phyloP scores from a whole-genome alignment of 345 rosid genomes.

The Syzygium aromaticum region DNA sequence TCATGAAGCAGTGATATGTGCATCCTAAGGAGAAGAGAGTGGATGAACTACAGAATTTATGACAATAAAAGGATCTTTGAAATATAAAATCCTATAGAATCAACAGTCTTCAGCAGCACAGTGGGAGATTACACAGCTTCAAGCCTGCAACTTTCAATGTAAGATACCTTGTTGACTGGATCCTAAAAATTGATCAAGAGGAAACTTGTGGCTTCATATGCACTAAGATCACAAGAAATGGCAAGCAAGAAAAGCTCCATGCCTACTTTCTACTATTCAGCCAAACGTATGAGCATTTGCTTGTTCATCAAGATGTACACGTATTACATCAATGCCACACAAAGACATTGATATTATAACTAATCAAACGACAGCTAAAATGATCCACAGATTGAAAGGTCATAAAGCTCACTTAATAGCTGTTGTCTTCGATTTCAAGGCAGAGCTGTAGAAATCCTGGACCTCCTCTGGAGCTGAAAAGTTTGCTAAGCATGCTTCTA shows the following conservation, averaged over 20 bases:
- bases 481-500: constrained; percentile 84
- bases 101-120: background rate
- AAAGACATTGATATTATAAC: background rate
- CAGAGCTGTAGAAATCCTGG: constrained; percentile 81
- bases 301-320: background rate
- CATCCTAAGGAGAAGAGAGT: background rate
- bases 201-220: background rate
- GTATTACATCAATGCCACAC: background rate
- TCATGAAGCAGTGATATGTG: background rate
- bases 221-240: background rate
- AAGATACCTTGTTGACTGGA: background rate
- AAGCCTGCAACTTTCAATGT: background rate
- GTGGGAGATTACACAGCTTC: background rate
- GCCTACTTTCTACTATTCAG: background rate
- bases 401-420: constrained; percentile 64
- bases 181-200: background rate
- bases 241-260: background rate
- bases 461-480: constrained; percentile 83
- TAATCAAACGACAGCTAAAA: background rate
- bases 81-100: background rate
- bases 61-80: background rate
- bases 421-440: constrained; percentile 79
- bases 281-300: background rate
- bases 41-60: background rate
- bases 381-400: background rate